phyloP scores from a whole-genome alignment of 1,139 yeast species.

The Suhomyces ambrosiae region DNA sequence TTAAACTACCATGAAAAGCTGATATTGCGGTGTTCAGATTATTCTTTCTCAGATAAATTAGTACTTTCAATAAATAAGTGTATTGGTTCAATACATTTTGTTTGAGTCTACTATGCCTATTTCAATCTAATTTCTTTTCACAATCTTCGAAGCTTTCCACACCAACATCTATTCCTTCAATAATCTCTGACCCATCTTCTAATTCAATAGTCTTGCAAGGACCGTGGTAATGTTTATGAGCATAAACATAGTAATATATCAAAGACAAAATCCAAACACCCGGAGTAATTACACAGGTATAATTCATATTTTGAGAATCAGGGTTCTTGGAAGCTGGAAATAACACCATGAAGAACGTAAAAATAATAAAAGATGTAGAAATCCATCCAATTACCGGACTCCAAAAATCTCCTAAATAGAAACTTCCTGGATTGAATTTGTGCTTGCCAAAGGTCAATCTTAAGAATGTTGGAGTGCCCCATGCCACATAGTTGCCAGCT shows the following conservation, averaged over 20 bases:
- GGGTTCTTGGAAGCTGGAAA: constrained; percentile 45
- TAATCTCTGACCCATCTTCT: constrained; percentile 16
- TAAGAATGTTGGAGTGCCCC: constrained; percentile 59
- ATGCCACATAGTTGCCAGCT: constrained; percentile 63
- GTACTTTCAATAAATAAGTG: too few relatives aligned
- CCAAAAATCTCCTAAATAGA: constrained; percentile 54
- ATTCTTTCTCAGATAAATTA: too few relatives aligned
- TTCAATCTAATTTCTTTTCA: too few relatives aligned
- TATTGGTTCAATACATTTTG: too few relatives aligned
- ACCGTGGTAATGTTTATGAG: constrained; percentile 51
- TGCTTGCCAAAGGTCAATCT: constrained; percentile 48
- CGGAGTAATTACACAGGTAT: constrained; percentile 58
- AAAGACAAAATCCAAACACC: constrained; percentile 43
- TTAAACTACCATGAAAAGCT: too few relatives aligned
- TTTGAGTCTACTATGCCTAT: too few relatives aligned
- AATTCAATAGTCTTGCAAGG: constrained; percentile 42
- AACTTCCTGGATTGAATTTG: constrained; percentile 63
- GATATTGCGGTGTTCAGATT: too few relatives aligned
- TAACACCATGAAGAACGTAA: constrained; percentile 49
- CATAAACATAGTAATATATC: constrained; percentile 47
- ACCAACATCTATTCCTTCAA: constrained; percentile 9
- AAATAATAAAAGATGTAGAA: constrained; percentile 33
- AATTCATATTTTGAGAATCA: constrained; percentile 52
- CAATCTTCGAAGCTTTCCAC: neutral
- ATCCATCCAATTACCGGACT: constrained; percentile 49